A percentile compares a stretch with the other conserved stretches of the same genome.
phyloP scores from a whole-genome alignment of 2,329 filamentous ascomycete genomes.

The Calycina marina region DNA sequence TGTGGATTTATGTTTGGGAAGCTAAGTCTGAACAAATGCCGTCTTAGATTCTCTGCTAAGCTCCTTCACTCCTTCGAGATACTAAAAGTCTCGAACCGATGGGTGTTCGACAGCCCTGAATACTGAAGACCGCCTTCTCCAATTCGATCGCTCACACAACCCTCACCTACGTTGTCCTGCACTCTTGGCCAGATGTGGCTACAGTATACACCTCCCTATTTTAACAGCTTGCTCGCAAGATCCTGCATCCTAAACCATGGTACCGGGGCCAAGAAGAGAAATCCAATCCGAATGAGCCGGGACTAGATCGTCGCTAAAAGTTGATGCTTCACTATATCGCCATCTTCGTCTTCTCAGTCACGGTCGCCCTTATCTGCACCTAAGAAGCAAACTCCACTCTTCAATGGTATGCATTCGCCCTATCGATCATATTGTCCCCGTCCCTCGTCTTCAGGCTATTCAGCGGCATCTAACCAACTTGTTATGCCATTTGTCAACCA shows the following conservation, averaged over 20 bases:
- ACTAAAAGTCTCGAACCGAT: conserved; percentile 32
- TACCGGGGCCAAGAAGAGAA: conserved; percentile 8
- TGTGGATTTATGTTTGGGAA: conserved; percentile 25
- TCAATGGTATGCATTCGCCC: conserved; percentile 19
- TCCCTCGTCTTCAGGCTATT: conserved; percentile 19
- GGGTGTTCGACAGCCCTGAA: no score
- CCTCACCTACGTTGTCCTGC: conserved; percentile 29
- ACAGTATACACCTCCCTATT: conserved; percentile 18
- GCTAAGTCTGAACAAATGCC: conserved; percentile 22
- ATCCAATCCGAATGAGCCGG: conserved; percentile 24
- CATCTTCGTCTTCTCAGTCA: conserved; percentile 33
- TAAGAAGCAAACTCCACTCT: conserved; percentile 7
- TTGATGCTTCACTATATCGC: conserved; percentile 37
- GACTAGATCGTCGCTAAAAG: conserved; percentile 33
- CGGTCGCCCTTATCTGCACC: conserved; percentile 18
- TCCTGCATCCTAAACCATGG: conserved; percentile 14
- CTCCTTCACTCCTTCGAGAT: conserved; percentile 26
- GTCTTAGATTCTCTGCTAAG: conserved; percentile 30
- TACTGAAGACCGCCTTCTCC: no score
- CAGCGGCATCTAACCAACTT: conserved; percentile 25
- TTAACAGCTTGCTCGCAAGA: conserved; percentile 11
- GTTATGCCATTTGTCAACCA: conserved; percentile 33
- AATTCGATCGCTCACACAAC: no score
- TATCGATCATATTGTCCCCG: conserved; percentile 15
- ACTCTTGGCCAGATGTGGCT: conserved; percentile 26